Evolutionary conservation across 345 rosid genomes (phyloP).

Genomic region (Populus euphratica): DNA sequence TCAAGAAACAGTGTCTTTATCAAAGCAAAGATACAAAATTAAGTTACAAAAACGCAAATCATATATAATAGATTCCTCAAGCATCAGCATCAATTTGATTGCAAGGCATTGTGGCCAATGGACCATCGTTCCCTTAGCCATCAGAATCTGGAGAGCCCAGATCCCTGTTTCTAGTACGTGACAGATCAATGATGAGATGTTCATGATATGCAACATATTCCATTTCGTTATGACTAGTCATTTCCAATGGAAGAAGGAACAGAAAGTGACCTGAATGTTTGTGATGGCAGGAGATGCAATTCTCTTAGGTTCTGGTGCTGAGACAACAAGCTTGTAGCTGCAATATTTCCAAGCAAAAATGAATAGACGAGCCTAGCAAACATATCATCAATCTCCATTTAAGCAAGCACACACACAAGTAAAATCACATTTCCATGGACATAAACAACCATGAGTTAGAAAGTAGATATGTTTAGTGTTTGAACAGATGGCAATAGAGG

Average conservation of each 20-base stretch:
- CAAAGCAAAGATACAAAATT: not conserved
- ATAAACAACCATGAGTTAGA: no score
- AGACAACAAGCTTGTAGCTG: constrained; percentile 86
- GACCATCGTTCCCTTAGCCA: not conserved
- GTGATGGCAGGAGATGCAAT: constrained; percentile 73
- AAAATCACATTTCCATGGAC: not conserved
- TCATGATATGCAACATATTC: not conserved
- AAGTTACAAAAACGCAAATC: not conserved
- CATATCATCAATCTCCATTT: not conserved
- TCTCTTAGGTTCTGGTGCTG: constrained; percentile 78
- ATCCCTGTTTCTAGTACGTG: not conserved
- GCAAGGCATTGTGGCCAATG: not conserved
- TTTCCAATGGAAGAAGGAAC: not conserved
- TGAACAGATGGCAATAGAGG: not conserved
- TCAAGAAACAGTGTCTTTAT: not conserved
- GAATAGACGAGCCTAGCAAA: not conserved
- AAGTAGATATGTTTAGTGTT: no score
- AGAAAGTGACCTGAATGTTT: constrained; percentile 70
- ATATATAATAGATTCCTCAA: not conserved
- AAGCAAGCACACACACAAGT: constrained; percentile 11
- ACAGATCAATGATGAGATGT: not conserved
- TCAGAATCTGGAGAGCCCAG: not conserved
- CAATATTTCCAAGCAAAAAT: constrained; percentile 22
- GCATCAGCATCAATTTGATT: not conserved
- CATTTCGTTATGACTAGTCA: not conserved